Evolutionary conservation across 768 basidiomycete species (phyloP).

Genomic region (Russula ochroleuca): DNA sequence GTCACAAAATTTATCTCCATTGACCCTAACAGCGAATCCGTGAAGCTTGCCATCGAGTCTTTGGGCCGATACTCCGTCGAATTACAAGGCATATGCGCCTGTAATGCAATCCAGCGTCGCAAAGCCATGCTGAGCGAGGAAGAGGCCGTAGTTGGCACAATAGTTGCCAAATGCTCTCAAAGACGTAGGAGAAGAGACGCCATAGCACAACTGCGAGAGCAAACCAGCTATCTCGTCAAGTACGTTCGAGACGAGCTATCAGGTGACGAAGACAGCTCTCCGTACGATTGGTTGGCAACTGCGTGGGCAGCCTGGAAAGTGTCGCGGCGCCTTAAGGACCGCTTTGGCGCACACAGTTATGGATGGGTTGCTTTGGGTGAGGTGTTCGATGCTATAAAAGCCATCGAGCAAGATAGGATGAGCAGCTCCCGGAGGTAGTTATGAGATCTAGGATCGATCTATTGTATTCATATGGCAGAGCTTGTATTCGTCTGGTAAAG

Average conservation of each 20-base stretch:
- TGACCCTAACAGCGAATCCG: conserved; percentile 15
- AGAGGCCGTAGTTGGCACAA: conserved; percentile 63
- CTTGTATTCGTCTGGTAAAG: conserved; percentile 10
- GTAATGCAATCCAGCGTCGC: conserved; percentile 43
- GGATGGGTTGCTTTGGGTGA: conserved; percentile 55
- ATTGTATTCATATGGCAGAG: conserved; percentile 5
- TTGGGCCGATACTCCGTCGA: conserved; percentile 42
- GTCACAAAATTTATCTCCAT: conserved; percentile 30
- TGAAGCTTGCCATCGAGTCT: conserved; percentile 23
- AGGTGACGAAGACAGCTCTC: conserved; percentile 43
- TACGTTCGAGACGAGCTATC: conserved; percentile 47
- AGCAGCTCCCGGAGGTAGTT: conserved; percentile 19
- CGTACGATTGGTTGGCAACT: conserved; percentile 41
- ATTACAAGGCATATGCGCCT: conserved; percentile 46
- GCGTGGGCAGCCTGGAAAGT: conserved; percentile 57
- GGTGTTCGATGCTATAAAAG: conserved; percentile 49
- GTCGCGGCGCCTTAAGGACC: conserved; percentile 35
- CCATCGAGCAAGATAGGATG: conserved; percentile 41
- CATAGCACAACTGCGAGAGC: conserved; percentile 54
- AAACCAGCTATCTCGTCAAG: conserved; percentile 49
- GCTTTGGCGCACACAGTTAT: conserved; percentile 59
- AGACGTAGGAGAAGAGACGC: conserved; percentile 49
- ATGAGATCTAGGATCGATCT: neutral
- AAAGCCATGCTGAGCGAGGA: conserved; percentile 51
- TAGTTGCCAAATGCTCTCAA: conserved; percentile 58